A percentile compares a stretch with the other conserved stretches of the same genome.
phyloP scores from a whole-genome alignment of 768 basidiomycete species.

The Pisolithus sp. region DNA sequence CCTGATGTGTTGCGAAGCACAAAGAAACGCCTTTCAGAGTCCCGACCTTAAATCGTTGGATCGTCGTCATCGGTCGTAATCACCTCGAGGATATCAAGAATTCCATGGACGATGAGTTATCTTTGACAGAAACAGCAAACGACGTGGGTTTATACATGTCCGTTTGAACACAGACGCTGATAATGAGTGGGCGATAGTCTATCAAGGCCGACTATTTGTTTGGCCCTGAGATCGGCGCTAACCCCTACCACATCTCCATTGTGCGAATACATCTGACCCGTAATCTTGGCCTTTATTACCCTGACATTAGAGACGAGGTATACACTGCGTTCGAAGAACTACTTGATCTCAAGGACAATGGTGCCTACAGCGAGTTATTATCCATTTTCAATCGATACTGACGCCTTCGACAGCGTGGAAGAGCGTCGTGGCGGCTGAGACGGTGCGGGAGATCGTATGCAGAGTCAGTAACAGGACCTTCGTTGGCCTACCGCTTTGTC shows the following conservation, averaged over 20 bases:
- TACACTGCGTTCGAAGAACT: constrained; percentile 32
- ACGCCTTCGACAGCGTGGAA: constrained; percentile 34
- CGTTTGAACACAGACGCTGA: not conserved
- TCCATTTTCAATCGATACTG: not conserved
- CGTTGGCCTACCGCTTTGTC: constrained; percentile 45
- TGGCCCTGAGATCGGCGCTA: not conserved
- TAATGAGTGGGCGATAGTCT: not conserved
- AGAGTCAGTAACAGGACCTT: constrained; percentile 42
- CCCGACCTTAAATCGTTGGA: constrained; percentile 28
- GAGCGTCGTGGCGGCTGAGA: constrained; percentile 19
- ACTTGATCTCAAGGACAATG: constrained; percentile 19
- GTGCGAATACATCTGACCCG: constrained; percentile 29
- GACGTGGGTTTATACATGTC: constrained; percentile 24
- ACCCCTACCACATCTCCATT: constrained; percentile 26
- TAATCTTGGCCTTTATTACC: constrained; percentile 33
- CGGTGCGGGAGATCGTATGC: constrained; percentile 30
- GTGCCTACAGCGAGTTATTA: constrained; percentile 5
- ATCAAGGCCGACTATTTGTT: not conserved
- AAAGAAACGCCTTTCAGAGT: constrained; percentile 25
- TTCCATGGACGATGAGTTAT: constrained; percentile 33
- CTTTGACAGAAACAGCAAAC: constrained; percentile 22
- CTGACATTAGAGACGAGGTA: constrained; percentile 36
- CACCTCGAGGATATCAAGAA: constrained; percentile 34
- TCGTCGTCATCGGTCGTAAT: constrained; percentile 27
- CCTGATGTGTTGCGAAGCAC: constrained; percentile 6